Base-by-base conservation (phyloP, 1,284 basidiomycete genomes). In the Paramarasmius palmivorus region DNA sequence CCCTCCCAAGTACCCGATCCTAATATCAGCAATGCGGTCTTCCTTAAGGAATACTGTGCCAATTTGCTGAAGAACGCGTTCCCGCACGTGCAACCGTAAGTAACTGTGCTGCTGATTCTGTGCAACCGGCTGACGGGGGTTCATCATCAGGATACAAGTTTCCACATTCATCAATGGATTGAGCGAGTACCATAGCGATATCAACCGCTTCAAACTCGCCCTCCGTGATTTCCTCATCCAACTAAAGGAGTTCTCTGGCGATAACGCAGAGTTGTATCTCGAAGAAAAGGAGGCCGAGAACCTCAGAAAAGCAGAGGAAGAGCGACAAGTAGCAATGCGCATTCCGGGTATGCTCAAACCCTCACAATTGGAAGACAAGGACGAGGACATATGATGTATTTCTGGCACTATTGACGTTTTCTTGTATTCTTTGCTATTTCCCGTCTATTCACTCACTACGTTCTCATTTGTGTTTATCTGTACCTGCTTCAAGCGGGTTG, bases 291-390 rank as follows among this genome's bases (percentile, higher is more conserved):
- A 99, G 70, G 84, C 86, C 4, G 95, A 97, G 70, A 79, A 53
- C 74, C 85, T 76, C 61, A 73, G 70, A 63, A 80, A 81, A 63
- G 76, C 85, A 0, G 84, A 88, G 57, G 88, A 86, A 57, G 95
- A 98, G 73, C 87, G 90, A 52, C 85, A 94, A 73, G 82, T 87
- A 32, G 95, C 95, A 17, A 91, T 93, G 79, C 85, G 92, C 61
- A 94, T 99, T 58, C 97, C 96, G n/a, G 97, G 97, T 52, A 93
- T 99, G 92, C 82, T 98, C 69, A 98, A 98, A 73, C 96, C 96
- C 29, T 90, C 89, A 62, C 92, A 95, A 73, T 69, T 97, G 68
- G 93, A 95, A 67, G 94, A 95, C 75, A 88, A 88, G 71, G 91
- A 93, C 68, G 92, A 93, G 71, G 89, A 91, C 66, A 86, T 90